Conservation (phyloP, 164 flowering plant genomes). For the Stephania cephalantha region DNA sequence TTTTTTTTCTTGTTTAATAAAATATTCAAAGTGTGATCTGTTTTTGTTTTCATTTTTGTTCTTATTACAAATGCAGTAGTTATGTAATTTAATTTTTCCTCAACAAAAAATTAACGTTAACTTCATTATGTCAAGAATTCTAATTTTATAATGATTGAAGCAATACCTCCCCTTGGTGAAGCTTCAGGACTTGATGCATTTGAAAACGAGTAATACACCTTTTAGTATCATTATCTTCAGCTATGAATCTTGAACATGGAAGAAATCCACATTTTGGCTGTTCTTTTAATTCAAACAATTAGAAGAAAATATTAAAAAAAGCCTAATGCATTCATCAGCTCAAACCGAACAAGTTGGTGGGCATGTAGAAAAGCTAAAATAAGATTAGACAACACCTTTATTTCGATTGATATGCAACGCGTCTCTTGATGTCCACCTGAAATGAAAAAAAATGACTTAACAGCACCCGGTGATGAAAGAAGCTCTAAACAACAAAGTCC, state of each 20-base stretch:
- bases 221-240: constrained; percentile 55
- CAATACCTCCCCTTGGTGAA: constrained; percentile 62
- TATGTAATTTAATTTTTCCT: no score
- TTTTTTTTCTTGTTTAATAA: no score
- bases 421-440: constrained; percentile 42
- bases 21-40: background rate
- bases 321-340: background rate
- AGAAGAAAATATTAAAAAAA: constrained; percentile 7
- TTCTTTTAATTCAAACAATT: constrained; percentile 13
- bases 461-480: background rate
- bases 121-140: background rate
- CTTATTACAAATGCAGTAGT: no score
- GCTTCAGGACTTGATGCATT: constrained; percentile 86
- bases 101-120: background rate
- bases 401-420: constrained; percentile 68
- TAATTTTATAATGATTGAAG: background rate
- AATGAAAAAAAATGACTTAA: constrained; percentile 5
- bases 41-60: no score
- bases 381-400: constrained; percentile 53
- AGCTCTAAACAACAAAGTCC: background rate
- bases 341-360: background rate
- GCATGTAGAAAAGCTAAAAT: constrained; percentile 2
- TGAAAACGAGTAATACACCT: constrained; percentile 50
- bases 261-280: constrained; percentile 99
- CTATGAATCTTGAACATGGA: constrained; percentile 64